Base-by-base conservation (phyloP, 225 moss, liverwort and hornwort species). In the Bryoerythrophyllum caledonicum region DNA sequence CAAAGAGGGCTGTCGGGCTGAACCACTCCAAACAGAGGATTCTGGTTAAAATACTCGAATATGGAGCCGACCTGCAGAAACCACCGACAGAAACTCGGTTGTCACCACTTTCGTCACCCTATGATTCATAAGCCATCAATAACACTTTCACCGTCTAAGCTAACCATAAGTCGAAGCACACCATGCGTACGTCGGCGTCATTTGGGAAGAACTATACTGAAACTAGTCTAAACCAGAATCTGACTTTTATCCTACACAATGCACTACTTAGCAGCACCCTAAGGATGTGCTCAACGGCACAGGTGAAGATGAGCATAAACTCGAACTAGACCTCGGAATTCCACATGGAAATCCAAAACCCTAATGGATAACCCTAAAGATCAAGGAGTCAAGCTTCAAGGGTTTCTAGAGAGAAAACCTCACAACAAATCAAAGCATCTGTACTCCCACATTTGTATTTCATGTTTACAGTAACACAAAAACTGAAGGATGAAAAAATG, bases 41-140 rank as follows among this genome's bases (percentile, higher is more conserved):
- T 90, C 67, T 68, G 74, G 59, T 99, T 94, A 70, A 90, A 89
- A 78, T 86, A 93, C 74, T 99, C 93, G 67, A 99, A 99, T 23
- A 99, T 76, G 9, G 97, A 99, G 46, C 97, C 97, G 64, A 95
- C 87, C 97, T 99, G 78, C 65, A 83, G 30, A 12, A 43, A 64
- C 15, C 44, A 58, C n/a, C n/a, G n/a, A n/a, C n/a, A 32, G 32
- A 53, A 12, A 7, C 17, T 19, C 12, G 8, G 9, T 27, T 27
- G n/a, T 11, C 59, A 60, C 38, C 16, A 65, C 70, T n/a, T 65
- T 38, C 23, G 55, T 54, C 34, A 34, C 34, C 34, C 34, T 34
- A 34, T 30, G 30, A 30, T 2, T 30, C 30, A 30, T 30, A 30
- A 2, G 5, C 34, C 5, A 34, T 34, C 34, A 34, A 6, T 34